Evolutionary conservation across 768 basidiomycete genomes (phyloP), one percentile per base, ranked within the genome.

Genomic region (Mrakia hoshinonis): DNA sequence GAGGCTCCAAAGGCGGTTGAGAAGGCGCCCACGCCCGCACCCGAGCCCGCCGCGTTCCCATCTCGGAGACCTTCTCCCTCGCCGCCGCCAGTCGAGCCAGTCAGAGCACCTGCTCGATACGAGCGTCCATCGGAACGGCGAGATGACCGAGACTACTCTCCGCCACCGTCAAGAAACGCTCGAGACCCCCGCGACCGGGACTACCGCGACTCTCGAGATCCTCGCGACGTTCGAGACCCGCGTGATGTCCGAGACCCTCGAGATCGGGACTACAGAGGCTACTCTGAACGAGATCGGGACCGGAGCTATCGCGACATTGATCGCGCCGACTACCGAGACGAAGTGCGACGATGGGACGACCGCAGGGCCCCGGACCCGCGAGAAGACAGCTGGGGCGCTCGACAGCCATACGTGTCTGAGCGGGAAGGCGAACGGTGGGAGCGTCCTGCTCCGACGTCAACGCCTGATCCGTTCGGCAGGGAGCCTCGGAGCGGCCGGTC

Each of bases 401-500:
- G 49, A 24, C 24, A 4, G 26, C 11, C 24, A 5, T 36, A 36
- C 24, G 20, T 5, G 10, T 26, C 55, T 9, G 55, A 58, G 24
- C 55, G 34, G 29, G 55, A 58, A 15, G 24, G 10, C 5, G 38
- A 63, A 39, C 61, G 61, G 1, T 58, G 55, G 55, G 55, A 43
- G 15, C n/a, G 39, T 12, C 38, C 39, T 10, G 24, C 39, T 24
- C 39, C 36, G 13, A 36, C 22, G 13, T 46, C 61, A 26, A 39
- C 38, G 22, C 61, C 61, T 6, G 64, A 65, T 11, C 39, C 64
- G 13, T 65, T 65, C 18, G 64, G 64, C 3, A 43, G 64, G 43
- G 64, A 65, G 46, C 38, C 43, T 9, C 55, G 55, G 13, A 13
- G 29, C 26, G 64, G 15, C 31, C 64, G 64, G 1, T 65, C 64